Evolutionary conservation across 805 yeast species (phyloP), one percentile per base, ranked within the genome.

Genomic region (Metschnikowia chrysomelidarum): DNA sequence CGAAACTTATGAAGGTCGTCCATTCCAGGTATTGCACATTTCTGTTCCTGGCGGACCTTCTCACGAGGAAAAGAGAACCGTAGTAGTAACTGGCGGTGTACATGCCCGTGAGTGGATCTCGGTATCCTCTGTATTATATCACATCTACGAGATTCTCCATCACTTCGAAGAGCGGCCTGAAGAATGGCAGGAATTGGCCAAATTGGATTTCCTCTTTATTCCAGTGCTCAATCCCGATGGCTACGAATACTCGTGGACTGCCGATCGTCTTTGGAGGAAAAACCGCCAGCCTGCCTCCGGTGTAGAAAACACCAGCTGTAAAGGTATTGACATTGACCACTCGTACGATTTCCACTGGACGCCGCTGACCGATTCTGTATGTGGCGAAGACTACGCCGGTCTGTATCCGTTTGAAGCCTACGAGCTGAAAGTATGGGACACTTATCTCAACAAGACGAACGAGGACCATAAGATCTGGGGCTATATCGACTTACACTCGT

Each of bases 211-310:
- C 49, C 56, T 85, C 21, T 78, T 88, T 45, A 70, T 87, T 19
- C 97, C 97, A 0, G 85, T 87, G 9, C 74, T 80, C 58, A 88
- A 88, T 53, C 96, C 96, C 1, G 97, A 88, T 60, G 97, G 97
- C 0, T 88, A 88, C 56, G 85, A 69, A 10, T 82, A 83, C 56
- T 70, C 94, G 2, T 88, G 96, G 96, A 69, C 67, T 2, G 53
- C 62, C 18, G 95, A 88, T 55, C 66, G 97, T 38, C 63, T 88
- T 40, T 88, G 97, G 97, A 67, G 93, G 29, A 88, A 88, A 53
- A 88, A 87, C 59, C 71, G 95, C 42, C 96, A 88, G 59, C 50
- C 45, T 4, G 40, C 38, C n/a, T 24, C 29, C 20, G 47, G 38
- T 8, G 19, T 24, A 24, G 34, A 34, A 10, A 76, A 77, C 34